Base-by-base conservation (phyloP, 1,284 basidiomycete genomes). In the Cryptococcus hybrid region DNA sequence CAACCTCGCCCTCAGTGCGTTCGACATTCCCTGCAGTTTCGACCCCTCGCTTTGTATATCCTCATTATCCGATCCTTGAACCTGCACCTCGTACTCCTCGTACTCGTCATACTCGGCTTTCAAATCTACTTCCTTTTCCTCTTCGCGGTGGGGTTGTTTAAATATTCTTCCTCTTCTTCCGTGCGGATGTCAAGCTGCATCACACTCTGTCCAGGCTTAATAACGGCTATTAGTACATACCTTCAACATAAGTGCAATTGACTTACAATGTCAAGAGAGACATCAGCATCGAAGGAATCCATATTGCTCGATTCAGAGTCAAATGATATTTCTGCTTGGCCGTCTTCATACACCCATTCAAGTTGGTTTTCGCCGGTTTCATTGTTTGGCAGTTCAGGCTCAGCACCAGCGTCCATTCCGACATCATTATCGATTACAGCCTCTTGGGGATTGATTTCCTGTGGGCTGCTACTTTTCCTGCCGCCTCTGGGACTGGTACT, bases 191-290 rank as follows among this genome's bases (percentile, higher is more conserved):
- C 49, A n/a, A 66, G 61, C 43, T 64, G 51, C 18, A 67, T 51
- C 9, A 70, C 48, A 3, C 51, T 47, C 48, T 64, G 63, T 2
- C 67, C 70, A 5, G 66, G 69, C 66, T 70, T 7, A 7, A 42
- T 42, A 9, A 8, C n/a, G 34, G 1, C 1, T 0, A 38, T 64
- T 55, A 62, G 52, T 43, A 50, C 15, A 36, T 35, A 18, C 36
- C 7, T 6, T 34, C 24, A 13, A 40, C n/a, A 34, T 30, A 15
- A 38, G 12, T 4, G 13, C 18, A 13, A 15, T 4, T 5, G 12
- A 68, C 71, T 58, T 44, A 75, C 71, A 12, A 66, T 53, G 48
- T 70, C 67, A 34, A 76, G 63, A 2, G 70, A 68, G 12, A 63
- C 38, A 47, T 76, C 73, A 2, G 63, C 65, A 7, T 70, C 69